phyloP scores from a whole-genome alignment of 306 rosid genomes.

The Abrus pulchellus region DNA sequence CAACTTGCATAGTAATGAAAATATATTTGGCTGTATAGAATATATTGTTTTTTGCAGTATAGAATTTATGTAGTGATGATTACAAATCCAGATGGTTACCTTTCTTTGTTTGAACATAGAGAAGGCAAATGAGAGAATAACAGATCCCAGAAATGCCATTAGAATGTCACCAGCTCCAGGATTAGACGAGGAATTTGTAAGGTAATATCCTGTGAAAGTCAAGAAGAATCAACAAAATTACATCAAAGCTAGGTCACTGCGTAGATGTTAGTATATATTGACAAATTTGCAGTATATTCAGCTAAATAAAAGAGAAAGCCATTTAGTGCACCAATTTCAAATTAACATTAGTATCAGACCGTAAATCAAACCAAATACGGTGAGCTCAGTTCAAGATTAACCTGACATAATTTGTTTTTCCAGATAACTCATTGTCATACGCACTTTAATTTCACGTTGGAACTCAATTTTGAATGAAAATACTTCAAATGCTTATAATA shows the following conservation, averaged over 20 bases:
- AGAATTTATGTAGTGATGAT: not conserved
- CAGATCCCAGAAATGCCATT: constrained; percentile 89
- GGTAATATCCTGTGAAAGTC: constrained; percentile 64
- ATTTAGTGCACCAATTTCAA: constrained; percentile 10
- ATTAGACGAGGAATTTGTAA: constrained; percentile 73
- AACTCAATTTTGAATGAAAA: constrained; percentile 4
- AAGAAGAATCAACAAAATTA: constrained; percentile 32
- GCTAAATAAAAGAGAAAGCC: not conserved
- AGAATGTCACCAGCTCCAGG: constrained; percentile 92
- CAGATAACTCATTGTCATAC: not conserved
- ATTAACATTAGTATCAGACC: not conserved
- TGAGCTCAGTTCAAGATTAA: constrained; percentile 1
- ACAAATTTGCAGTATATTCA: not conserved
- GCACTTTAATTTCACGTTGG: not conserved
- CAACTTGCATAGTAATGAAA: not conserved
- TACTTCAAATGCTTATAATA: not conserved
- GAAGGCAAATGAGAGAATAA: constrained; percentile 90
- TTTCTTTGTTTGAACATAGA: constrained; percentile 90
- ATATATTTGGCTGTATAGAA: not conserved
- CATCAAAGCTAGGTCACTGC: not conserved
- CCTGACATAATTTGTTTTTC: not conserved
- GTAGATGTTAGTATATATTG: not conserved
- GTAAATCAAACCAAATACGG: constrained; percentile 27
- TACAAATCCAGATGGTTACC: constrained; percentile 54
- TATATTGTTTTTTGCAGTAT: constrained; percentile 3